Conservation (phyloP, 352 stramenopile species). For the Phytophthora litchii region DNA sequence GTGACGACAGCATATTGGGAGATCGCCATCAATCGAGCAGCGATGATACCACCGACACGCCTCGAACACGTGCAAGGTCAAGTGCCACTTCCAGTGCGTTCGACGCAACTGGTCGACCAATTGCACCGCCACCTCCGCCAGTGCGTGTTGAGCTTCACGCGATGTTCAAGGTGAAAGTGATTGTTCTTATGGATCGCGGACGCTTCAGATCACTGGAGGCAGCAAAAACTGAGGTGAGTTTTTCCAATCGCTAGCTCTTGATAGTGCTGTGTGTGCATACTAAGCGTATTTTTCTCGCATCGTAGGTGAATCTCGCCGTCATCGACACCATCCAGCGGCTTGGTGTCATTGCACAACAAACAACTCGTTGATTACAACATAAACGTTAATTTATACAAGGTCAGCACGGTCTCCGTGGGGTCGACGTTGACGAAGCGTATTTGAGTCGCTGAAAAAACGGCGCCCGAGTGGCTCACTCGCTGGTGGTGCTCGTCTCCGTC, state of each 20-base stretch:
- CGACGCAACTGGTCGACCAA: conserved; percentile 34
- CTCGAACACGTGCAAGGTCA: conserved; percentile 18
- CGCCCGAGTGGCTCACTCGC: conserved; percentile 35
- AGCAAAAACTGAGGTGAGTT: conserved; percentile 66
- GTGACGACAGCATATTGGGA: conserved; percentile 33
- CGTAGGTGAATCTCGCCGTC: conserved; percentile 73
- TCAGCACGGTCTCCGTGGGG: conserved; percentile 18
- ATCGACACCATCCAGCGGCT: conserved; percentile 62
- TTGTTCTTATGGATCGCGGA: conserved; percentile 54
- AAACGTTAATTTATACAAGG: conserved; percentile 17
- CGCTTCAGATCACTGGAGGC: conserved; percentile 61
- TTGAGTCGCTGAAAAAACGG: conserved; percentile 27
- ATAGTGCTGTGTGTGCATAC: background rate
- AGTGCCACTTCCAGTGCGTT: conserved; percentile 36
- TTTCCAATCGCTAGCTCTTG: background rate
- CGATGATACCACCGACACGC: conserved; percentile 18
- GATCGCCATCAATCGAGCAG: conserved; percentile 31
- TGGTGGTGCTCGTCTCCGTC: conserved; percentile 26
- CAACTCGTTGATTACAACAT: conserved; percentile 13
- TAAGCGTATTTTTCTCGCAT: background rate
- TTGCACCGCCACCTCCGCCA: conserved; percentile 28
- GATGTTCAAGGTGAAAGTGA: conserved; percentile 73
- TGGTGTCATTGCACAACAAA: conserved; percentile 33
- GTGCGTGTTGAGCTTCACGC: conserved; percentile 52
- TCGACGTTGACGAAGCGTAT: conserved; percentile 33